Conservation (phyloP, 1,284 basidiomycete genomes). For the Irpex rosettiformis region DNA sequence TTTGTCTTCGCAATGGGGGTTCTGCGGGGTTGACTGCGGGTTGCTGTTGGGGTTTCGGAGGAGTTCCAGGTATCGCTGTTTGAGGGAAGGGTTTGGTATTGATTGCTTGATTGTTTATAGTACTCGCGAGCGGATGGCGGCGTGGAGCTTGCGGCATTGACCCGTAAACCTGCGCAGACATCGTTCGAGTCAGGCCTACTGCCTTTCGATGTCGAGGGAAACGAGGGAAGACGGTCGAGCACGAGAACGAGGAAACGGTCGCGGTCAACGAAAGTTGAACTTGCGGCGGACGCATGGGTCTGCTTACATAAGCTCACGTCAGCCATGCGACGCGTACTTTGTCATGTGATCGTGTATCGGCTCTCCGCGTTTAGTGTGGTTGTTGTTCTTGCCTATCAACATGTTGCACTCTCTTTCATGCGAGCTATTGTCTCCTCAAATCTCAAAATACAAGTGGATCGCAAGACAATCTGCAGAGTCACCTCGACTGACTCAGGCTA, state of each 20-base stretch:
- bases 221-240: background rate
- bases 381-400: no score
- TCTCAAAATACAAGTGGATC: no score
- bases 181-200: conserved; percentile 29
- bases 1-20: conserved; percentile 73
- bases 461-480: no score
- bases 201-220: conserved; percentile 25
- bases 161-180: conserved; percentile 25
- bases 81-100: conserved; percentile 20
- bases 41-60: conserved; percentile 17
- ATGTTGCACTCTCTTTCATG: no score
- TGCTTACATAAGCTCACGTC: conserved; percentile 21
- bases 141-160: conserved; percentile 26
- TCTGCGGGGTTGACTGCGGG: conserved; percentile 32
- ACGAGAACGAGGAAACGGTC: no score
- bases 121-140: conserved; percentile 31
- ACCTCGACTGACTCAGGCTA: no score
- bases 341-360: conserved; percentile 16
- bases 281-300: conserved; percentile 7
- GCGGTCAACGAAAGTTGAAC: conserved; percentile 14
- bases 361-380: background rate
- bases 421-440: no score
- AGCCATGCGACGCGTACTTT: conserved; percentile 18
- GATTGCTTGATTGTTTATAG: conserved; percentile 26
- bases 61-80: conserved; percentile 20